These are phyloP conservation scores for Xylaria sp. DNA, from an alignment of 2,329 filamentous ascomycete genomes.

Conservation along the genomic window DNA sequence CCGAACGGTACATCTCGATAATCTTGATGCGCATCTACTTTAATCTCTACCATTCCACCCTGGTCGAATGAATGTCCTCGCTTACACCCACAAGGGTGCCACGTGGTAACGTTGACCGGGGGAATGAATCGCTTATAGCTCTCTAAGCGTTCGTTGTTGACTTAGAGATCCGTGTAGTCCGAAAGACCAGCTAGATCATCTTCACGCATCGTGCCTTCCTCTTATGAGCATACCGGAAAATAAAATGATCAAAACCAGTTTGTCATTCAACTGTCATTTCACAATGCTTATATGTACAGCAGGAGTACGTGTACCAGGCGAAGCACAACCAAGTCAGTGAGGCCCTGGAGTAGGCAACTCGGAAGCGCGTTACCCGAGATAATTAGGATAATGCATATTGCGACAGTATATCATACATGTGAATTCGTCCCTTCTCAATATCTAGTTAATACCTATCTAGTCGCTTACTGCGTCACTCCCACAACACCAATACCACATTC, in stretches of 20 bases:
- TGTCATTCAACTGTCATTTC: neutral
- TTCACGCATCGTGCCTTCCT: neutral
- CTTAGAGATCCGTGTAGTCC: neutral
- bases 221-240: neutral
- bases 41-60: neutral
- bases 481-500: no score
- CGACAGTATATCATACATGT: neutral
- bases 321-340: neutral
- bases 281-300: neutral
- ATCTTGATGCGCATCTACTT: neutral
- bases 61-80: neutral
- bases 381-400: neutral
- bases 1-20: neutral
- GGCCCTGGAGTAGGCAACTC: neutral
- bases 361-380: neutral
- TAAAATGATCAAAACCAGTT: neutral
- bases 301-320: neutral
- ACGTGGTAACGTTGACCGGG: conserved; percentile 8
- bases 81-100: conserved; percentile 19
- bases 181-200: neutral
- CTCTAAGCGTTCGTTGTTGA: neutral
- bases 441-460: neutral
- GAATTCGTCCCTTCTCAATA: neutral
- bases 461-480: no score
- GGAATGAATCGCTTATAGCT: neutral